phyloP scores from a whole-genome alignment of 352 stramenopile genomes.

The Phytophthora boehmeriae region DNA sequence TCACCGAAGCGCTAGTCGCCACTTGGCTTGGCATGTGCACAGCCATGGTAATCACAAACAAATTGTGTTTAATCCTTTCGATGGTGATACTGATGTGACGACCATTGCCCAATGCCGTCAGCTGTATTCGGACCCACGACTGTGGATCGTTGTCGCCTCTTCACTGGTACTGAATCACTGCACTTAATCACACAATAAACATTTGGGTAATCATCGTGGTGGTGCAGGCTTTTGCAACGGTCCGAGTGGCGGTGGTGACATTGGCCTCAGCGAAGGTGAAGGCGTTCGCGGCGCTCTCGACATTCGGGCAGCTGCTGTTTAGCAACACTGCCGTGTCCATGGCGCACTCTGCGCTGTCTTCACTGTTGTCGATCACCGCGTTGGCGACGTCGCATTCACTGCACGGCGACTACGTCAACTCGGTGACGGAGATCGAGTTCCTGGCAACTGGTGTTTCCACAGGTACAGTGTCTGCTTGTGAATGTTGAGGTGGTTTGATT shows the following conservation, averaged over 20 bases:
- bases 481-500: neutral
- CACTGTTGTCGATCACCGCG: slow-evolving; percentile 54
- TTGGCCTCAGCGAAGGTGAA: slow-evolving; percentile 47
- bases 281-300: slow-evolving; percentile 52
- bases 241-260: slow-evolving; percentile 49
- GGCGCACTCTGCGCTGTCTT: slow-evolving; percentile 66
- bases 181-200: too few species aligned
- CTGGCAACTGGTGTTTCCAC: slow-evolving; percentile 72
- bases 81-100: neutral
- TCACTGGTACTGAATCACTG: slow-evolving; percentile 43
- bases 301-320: slow-evolving; percentile 56
- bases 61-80: neutral
- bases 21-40: slow-evolving; percentile 69
- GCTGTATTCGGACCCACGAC: slow-evolving; percentile 59
- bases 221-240: slow-evolving; percentile 48
- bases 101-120: slow-evolving; percentile 30
- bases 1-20: slow-evolving; percentile 59
- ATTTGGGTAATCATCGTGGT: too few species aligned
- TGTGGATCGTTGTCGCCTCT: slow-evolving; percentile 71
- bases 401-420: slow-evolving; percentile 46
- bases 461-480: slow-evolving; percentile 27
- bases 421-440: slow-evolving; percentile 38
- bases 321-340: slow-evolving; percentile 81
- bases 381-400: slow-evolving; percentile 63
- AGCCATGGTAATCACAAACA: slow-evolving; percentile 49